These are phyloP conservation scores for Pseudogymnoascus sp. DNA, from an alignment of 2,329 filamentous ascomycete species.

Conservation along the genomic window DNA sequence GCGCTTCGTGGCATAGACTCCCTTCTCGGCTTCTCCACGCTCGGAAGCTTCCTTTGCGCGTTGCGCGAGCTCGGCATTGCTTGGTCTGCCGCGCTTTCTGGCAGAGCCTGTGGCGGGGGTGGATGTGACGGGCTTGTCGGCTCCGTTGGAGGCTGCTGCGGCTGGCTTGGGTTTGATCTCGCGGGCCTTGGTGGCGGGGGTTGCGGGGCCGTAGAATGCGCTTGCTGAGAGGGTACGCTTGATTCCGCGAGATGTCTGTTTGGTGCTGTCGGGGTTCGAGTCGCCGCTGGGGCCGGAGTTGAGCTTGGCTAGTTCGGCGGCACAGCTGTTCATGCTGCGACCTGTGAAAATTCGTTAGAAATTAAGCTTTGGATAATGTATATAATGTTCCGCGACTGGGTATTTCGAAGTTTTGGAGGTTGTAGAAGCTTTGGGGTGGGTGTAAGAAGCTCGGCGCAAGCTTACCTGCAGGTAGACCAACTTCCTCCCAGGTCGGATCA, in stretches of 20 bases:
- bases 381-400: background rate
- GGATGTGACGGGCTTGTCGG: background rate
- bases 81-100: conserved; percentile 16
- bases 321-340: background rate
- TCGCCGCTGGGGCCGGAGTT: background rate
- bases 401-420: background rate
- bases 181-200: background rate
- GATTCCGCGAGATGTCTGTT: background rate
- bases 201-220: background rate
- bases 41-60: conserved; percentile 12
- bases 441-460: background rate
- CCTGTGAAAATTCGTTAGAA: background rate
- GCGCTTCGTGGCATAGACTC: background rate
- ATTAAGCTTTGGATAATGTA: background rate
- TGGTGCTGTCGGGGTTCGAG: background rate
- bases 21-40: background rate
- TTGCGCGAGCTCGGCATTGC: conserved; percentile 15
- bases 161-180: conserved; percentile 5
- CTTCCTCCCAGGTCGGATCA: conserved; percentile 41
- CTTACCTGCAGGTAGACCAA: conserved; percentile 41
- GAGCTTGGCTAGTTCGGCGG: background rate
- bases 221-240: conserved; percentile 4
- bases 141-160: conserved; percentile 8
- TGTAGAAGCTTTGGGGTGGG: background rate
- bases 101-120: background rate